Evolutionary conservation across 495 filamentous ascomycete species (phyloP), one percentile per base, ranked within the genome.

Genomic region (Hypoxylon intermedium): DNA sequence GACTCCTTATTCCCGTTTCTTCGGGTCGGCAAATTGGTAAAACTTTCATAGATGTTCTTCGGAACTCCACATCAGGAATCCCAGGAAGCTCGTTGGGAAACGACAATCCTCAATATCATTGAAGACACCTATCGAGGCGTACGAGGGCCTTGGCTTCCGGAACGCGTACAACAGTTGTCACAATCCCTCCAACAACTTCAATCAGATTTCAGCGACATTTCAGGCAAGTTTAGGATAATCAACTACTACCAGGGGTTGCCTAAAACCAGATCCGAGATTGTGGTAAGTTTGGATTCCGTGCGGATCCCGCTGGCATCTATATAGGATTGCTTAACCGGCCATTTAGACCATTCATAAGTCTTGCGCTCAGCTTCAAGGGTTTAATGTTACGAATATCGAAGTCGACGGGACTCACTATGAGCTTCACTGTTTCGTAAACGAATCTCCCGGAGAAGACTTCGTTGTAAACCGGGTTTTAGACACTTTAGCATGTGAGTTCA

Each of bases 231-330:
- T n/a, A 44, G 38, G 18, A 50, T 58, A 18, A 16, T 58, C 5
- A 58, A 58, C 9, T 58, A 58, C 24, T 43, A 28, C 18, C 54
- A 58, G 30, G 54, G 50, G 18, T 24, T 51, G n/a, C 28, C 18
- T 6, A 38, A 37, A 15, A 34, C 54, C 37, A 50, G 45, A 20
- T 15, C 54, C 11, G 45, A 58, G 12, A 5, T 50, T 18, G 11
- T 50, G 46, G 54, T 58, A 26, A 13, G 54, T n/a, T n/a, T n/a
- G n/a, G n/a, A n/a, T n/a, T n/a, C 13, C 9, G 11, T 21, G 3
- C 5, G 3, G 3, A 34, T 9, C n/a, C 6, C 28, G 9, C 16
- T 38, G 11, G 9, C 18, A 36, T 13, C 26, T 21, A 33, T 26
- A n/a, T 40, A 0, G 3, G 9, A 2, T 37, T 20, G 47, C 3